A percentile compares a stretch with the other conserved stretches of the same genome.
These are phyloP conservation scores for Paramecium primaurelia DNA, from an alignment of 73 alveolate species.

Conservation along the genomic window DNA sequence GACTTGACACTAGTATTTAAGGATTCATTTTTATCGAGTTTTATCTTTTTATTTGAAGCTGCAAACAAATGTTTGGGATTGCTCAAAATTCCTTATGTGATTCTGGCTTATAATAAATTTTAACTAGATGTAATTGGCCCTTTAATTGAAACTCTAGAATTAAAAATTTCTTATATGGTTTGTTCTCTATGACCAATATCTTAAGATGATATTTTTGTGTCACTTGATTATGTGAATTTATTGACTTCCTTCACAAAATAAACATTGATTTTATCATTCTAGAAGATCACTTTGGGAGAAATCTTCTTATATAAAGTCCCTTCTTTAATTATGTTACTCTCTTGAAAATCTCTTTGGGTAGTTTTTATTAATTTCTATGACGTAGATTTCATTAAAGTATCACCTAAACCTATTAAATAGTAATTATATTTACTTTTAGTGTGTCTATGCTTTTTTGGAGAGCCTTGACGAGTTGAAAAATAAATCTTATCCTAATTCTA, in stretches of 20 bases:
- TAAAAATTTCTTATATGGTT: background rate
- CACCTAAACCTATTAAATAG: background rate
- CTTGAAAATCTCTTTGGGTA: background rate
- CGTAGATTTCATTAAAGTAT: slow-evolving; percentile 8
- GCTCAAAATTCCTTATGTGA: background rate
- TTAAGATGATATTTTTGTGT: background rate
- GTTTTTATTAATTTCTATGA: background rate
- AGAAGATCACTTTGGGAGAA: background rate
- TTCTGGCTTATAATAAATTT: background rate
- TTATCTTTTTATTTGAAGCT: background rate
- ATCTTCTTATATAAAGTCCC: background rate
- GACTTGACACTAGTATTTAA: background rate
- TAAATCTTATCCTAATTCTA: background rate
- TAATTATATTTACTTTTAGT: background rate
- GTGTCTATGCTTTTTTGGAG: background rate
- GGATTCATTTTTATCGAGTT: background rate
- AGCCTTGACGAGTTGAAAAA: slow-evolving; percentile 13
- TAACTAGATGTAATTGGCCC: slow-evolving; percentile 8
- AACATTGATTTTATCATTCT: slow-evolving; percentile 13
- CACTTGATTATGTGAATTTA: background rate
- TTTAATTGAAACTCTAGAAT: background rate
- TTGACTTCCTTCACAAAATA: background rate
- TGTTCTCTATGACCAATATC: slow-evolving; percentile 12
- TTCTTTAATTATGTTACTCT: slow-evolving; percentile 26
- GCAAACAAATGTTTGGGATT: background rate